Conservation (phyloP, 306 rosid genomes). For the Fragaria nilgerrensis region DNA sequence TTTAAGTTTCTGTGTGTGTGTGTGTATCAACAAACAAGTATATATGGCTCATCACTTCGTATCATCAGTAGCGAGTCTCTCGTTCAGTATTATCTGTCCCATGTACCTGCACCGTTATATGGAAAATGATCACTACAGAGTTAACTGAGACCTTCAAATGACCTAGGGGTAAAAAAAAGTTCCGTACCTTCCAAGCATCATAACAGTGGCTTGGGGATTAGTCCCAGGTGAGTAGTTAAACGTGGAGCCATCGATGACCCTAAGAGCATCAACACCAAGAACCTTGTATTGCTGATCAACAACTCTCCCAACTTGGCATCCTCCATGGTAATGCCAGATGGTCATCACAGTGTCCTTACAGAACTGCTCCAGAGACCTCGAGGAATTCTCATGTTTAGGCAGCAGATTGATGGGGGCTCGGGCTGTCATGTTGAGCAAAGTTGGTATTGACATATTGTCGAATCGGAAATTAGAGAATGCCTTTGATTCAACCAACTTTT, state of each 20-base stretch:
- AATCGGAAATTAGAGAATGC: slow-evolving; percentile 50
- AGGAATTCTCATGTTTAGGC: slow-evolving; percentile 49
- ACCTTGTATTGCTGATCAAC: slow-evolving; percentile 61
- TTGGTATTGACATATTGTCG: slow-evolving; percentile 20
- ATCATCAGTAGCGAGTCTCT: slow-evolving; percentile 37
- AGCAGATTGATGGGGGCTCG: slow-evolving; percentile 51
- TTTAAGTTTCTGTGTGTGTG: too few species aligned
- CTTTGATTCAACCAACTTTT: slow-evolving; percentile 45
- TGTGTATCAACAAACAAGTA: too few species aligned
- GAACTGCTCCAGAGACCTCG: slow-evolving; percentile 54
- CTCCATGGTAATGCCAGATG: slow-evolving; percentile 90
- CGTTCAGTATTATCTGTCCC: slow-evolving; percentile 59
- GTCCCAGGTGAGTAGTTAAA: slow-evolving; percentile 74
- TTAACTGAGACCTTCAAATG: neutral
- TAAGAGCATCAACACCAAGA: slow-evolving; percentile 53
- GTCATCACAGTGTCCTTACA: slow-evolving; percentile 77
- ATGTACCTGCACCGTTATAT: slow-evolving; percentile 52
- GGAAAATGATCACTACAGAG: neutral
- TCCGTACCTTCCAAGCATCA: slow-evolving; percentile 77
- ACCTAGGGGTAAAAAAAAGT: neutral
- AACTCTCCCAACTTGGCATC: slow-evolving; percentile 66
- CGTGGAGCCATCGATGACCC: slow-evolving; percentile 82
- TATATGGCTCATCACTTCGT: neutral
- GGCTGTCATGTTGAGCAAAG: slow-evolving; percentile 47
- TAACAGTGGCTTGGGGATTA: slow-evolving; percentile 81